phyloP scores from a whole-genome alignment of 495 filamentous ascomycete genomes.

The Penicillium cataractarum region DNA sequence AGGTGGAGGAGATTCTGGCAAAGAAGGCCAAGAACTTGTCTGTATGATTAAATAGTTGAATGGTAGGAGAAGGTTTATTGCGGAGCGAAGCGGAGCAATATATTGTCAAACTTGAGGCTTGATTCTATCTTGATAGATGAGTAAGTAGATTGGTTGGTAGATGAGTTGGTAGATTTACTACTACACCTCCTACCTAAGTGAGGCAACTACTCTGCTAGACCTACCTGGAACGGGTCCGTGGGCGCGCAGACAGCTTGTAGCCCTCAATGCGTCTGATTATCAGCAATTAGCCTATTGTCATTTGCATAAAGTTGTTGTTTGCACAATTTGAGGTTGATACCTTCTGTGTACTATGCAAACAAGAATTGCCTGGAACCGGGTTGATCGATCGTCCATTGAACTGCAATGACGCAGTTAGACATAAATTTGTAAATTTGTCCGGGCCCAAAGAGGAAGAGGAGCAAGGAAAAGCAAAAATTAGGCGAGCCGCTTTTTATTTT shows the following conservation, averaged over 20 bases:
- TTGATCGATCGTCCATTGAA: not conserved
- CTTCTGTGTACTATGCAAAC: no score
- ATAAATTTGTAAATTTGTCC: not conserved
- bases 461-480: not conserved
- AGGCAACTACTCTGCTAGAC: no score
- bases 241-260: no score
- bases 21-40: constrained; percentile 20
- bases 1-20: constrained; percentile 48
- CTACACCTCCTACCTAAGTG: no score
- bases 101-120: no score
- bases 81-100: no score
- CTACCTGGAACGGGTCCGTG: no score
- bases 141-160: no score
- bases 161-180: no score
- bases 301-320: not conserved
- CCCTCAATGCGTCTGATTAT: not conserved
- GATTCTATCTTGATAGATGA: no score
- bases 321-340: not conserved
- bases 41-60: constrained; percentile 5
- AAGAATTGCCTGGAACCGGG: not conserved
- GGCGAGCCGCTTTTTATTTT: not conserved
- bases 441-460: not conserved
- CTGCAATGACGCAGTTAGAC: not conserved
- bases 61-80: not conserved
- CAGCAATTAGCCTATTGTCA: not conserved